Evolutionary conservation across 176 grass and related monocot species (phyloP).

Genomic region (Raddia guianensis): DNA sequence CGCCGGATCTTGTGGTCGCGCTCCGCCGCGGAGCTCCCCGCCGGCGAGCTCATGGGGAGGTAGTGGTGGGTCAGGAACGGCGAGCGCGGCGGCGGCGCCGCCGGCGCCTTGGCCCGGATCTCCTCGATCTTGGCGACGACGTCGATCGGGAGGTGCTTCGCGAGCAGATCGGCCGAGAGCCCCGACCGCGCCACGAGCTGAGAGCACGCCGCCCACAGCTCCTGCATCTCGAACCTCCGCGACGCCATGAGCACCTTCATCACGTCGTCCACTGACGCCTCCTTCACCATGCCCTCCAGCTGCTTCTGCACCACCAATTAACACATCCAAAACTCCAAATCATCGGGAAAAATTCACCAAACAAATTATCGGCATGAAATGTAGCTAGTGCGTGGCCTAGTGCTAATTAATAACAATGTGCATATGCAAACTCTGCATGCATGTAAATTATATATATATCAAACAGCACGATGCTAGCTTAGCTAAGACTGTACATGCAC

Average conservation of each 20-base stretch:
- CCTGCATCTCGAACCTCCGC: constrained; percentile 84
- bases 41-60: constrained; percentile 53
- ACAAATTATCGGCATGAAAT: constrained; percentile 43
- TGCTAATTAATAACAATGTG: too few relatives aligned
- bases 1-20: constrained; percentile 91
- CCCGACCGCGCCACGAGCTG: constrained; percentile 89
- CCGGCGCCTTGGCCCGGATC: constrained; percentile 69
- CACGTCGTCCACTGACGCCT: constrained; percentile 91
- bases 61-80: constrained; percentile 68
- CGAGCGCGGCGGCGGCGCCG: constrained; percentile 49
- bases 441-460: too few relatives aligned
- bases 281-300: constrained; percentile 89
- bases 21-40: constrained; percentile 41
- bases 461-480: background rate
- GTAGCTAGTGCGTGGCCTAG: background rate
- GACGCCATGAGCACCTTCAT: constrained; percentile 97
- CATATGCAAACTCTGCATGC: too few relatives aligned
- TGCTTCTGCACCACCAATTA: constrained; percentile 67
- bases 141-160: constrained; percentile 95
- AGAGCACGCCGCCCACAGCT: constrained; percentile 85
- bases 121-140: constrained; percentile 77
- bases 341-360: background rate
- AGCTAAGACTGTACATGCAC: constrained; percentile 30
- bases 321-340: background rate
- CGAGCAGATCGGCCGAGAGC: constrained; percentile 84